Conservation (phyloP, 306 rosid genomes). For the Sindora glabra region DNA sequence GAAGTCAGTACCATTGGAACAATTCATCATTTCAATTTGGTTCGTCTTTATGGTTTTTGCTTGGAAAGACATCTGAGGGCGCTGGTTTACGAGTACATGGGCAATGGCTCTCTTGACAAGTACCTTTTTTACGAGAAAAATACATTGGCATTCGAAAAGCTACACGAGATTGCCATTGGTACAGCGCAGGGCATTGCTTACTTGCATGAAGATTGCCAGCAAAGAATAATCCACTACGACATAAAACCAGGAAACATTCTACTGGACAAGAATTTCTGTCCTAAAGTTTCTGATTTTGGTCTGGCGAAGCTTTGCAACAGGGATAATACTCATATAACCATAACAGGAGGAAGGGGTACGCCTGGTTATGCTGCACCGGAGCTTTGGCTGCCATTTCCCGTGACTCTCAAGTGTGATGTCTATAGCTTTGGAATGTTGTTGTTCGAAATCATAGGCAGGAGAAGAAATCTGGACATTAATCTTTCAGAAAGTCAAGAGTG, state of each 20-base stretch:
- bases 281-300: constrained; percentile 32
- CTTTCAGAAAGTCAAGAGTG: constrained; percentile 17
- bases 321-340: constrained; percentile 17
- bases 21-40: constrained; percentile 30
- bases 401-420: constrained; percentile 33
- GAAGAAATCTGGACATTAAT: constrained; percentile 7
- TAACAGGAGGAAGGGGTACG: constrained; percentile 29
- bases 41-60: constrained; percentile 28
- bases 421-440: constrained; percentile 34
- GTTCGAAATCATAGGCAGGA: constrained; percentile 25
- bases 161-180: constrained; percentile 29
- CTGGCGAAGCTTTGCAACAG: constrained; percentile 28
- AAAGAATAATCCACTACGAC: constrained; percentile 29
- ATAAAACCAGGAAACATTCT: constrained; percentile 35
- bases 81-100: constrained; percentile 23
- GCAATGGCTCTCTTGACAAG: constrained; percentile 27
- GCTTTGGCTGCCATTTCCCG: constrained; percentile 24
- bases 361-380: constrained; percentile 39
- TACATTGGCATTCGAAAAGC: constrained; percentile 8
- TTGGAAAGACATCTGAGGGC: constrained; percentile 17
- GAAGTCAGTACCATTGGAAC: constrained; percentile 30
- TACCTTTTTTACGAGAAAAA: not conserved
- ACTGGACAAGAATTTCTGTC: constrained; percentile 9
- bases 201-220: constrained; percentile 30
- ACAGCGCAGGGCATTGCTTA: constrained; percentile 29